Conservation (phyloP, 2,329 filamentous ascomycete genomes). For the Daldinia sp. region DNA sequence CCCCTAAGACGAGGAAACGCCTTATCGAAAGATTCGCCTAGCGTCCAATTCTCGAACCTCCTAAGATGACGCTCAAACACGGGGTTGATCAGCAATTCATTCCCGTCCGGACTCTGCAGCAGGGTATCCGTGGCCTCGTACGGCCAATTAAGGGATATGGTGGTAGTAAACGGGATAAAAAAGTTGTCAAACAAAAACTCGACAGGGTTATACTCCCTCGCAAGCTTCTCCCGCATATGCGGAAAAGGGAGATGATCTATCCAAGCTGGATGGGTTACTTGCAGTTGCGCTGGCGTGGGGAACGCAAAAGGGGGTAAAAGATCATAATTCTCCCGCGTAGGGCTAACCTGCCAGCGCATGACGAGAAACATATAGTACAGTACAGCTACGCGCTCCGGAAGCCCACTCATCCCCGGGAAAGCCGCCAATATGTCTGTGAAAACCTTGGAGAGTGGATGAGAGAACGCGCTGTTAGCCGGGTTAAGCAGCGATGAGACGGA, state of each 20-base stretch:
- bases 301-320: slow-evolving; percentile 77
- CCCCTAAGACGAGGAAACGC: slow-evolving; percentile 67
- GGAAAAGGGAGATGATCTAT: slow-evolving; percentile 85
- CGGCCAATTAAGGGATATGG: slow-evolving; percentile 82
- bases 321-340: slow-evolving; percentile 80
- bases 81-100: slow-evolving; percentile 82
- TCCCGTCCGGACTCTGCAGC: slow-evolving; percentile 62
- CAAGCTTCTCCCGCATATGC: slow-evolving; percentile 68
- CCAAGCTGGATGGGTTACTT: slow-evolving; percentile 78
- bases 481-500: slow-evolving; percentile 82
- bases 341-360: slow-evolving; percentile 85
- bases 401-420: slow-evolving; percentile 80
- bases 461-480: slow-evolving; percentile 66
- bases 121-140: slow-evolving; percentile 78
- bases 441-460: slow-evolving; percentile 82
- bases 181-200: slow-evolving; percentile 78
- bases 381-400: slow-evolving; percentile 83
- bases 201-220: slow-evolving; percentile 45
- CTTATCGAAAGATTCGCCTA: slow-evolving; percentile 73
- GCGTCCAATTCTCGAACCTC: slow-evolving; percentile 80
- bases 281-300: slow-evolving; percentile 72
- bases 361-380: slow-evolving; percentile 87
- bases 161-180: slow-evolving; percentile 82
- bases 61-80: slow-evolving; percentile 84
- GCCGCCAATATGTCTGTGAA: slow-evolving; percentile 85